A percentile compares a stretch with the other conserved stretches of the same genome.
Evolutionary conservation across 768 basidiomycete species (phyloP).

Genomic region (Mycena rosella): DNA sequence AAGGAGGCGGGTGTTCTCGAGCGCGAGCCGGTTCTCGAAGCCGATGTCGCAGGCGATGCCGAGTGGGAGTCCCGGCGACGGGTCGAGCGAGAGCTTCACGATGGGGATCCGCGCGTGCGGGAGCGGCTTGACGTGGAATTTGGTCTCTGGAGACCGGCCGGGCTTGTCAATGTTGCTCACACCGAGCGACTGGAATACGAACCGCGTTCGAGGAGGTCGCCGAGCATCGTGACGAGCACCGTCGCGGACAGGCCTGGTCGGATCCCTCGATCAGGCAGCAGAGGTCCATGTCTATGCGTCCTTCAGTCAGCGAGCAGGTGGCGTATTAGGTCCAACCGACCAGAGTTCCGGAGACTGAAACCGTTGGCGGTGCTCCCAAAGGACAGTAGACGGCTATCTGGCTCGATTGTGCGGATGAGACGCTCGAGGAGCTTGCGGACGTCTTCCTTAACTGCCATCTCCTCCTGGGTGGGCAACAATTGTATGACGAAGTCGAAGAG

Average conservation of each 20-base stretch:
- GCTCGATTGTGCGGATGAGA: slow-evolving; percentile 95
- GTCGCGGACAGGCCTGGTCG: slow-evolving; percentile 82
- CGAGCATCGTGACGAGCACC: slow-evolving; percentile 94
- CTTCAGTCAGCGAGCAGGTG: slow-evolving; percentile 32
- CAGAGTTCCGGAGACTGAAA: slow-evolving; percentile 96
- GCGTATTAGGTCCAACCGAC: slow-evolving; percentile 54
- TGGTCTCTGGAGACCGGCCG: slow-evolving; percentile 84
- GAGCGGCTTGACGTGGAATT: slow-evolving; percentile 95
- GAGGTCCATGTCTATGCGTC: slow-evolving; percentile 91
- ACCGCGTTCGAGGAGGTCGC: slow-evolving; percentile 95
- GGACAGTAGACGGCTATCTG: slow-evolving; percentile 88
- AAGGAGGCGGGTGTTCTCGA: slow-evolving; percentile 96
- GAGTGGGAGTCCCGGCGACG: slow-evolving; percentile 81
- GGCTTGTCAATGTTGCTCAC: background rate
- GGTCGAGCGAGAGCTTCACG: slow-evolving; percentile 94
- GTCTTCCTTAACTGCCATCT: slow-evolving; percentile 95
- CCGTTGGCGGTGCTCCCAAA: slow-evolving; percentile 99
- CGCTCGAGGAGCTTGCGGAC: slow-evolving; percentile 95
- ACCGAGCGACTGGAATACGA: slow-evolving; percentile 45
- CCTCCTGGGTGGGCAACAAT: slow-evolving; percentile 89
- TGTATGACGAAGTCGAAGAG: slow-evolving; percentile 96
- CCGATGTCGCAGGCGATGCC: slow-evolving; percentile 99
- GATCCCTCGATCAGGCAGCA: slow-evolving; percentile 93
- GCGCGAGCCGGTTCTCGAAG: slow-evolving; percentile 95
- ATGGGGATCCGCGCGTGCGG: slow-evolving; percentile 99